Conservation (phyloP, 345 rosid genomes). For the Sisymbrium irio region DNA sequence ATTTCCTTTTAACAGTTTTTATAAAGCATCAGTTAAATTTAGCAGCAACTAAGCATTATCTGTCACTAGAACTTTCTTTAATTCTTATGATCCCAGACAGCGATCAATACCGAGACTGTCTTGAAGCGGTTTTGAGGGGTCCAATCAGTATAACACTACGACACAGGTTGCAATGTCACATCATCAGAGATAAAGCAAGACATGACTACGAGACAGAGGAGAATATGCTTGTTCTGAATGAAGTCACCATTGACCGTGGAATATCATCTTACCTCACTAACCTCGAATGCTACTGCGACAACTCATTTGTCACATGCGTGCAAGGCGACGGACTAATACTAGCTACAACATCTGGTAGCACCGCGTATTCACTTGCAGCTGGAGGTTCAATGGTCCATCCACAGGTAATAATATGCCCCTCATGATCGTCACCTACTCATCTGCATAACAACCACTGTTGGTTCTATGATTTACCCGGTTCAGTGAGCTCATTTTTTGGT, state of each 20-base stretch:
- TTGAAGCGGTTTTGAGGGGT: conserved; percentile 74
- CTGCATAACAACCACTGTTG: neutral
- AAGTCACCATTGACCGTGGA: conserved; percentile 98
- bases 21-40: neutral
- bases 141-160: conserved; percentile 93
- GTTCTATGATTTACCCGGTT: neutral
- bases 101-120: conserved; percentile 77
- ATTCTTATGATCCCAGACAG: conserved; percentile 50
- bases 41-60: neutral
- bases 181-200: conserved; percentile 78
- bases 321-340: conserved; percentile 98
- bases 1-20: neutral
- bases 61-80: conserved; percentile 13
- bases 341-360: conserved; percentile 98
- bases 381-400: conserved; percentile 99
- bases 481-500: neutral
- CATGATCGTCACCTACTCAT: neutral
- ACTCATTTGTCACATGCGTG: conserved; percentile 89
- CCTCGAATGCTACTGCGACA: conserved; percentile 95
- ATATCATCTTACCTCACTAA: conserved; percentile 92
- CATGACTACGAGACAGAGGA: conserved; percentile 75
- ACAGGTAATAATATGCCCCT: conserved; percentile 49
- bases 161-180: conserved; percentile 78
- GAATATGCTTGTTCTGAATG: conserved; percentile 79
- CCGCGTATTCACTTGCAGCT: conserved; percentile 97